These are phyloP conservation scores for Beauveria australis DNA, from an alignment of 2,329 filamentous ascomycete genomes.

Conservation along the genomic window DNA sequence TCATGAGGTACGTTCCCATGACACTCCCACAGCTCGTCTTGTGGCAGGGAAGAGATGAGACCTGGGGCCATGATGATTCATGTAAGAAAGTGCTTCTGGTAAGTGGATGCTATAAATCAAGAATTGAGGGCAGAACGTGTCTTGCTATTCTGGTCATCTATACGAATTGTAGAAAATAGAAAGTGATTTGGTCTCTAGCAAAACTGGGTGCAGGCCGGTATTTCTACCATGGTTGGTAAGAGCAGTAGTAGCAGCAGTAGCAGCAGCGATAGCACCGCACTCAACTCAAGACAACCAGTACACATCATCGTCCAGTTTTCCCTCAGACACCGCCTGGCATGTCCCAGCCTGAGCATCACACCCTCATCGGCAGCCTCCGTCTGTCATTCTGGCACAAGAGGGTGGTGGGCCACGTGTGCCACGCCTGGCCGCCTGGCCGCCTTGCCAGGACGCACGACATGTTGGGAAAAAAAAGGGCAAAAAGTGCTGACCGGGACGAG, in stretches of 20 bases:
- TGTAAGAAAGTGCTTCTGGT: neutral
- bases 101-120: neutral
- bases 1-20: neutral
- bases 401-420: conserved; percentile 6
- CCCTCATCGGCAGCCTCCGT: neutral
- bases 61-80: conserved; percentile 1
- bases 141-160: neutral
- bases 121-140: neutral
- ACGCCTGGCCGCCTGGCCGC: neutral
- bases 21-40: neutral
- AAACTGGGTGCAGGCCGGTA: neutral
- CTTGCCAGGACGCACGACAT: conserved; percentile 4
- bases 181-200: neutral
- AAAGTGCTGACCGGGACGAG: neutral
- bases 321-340: neutral
- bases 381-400: neutral
- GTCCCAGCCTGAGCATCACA: neutral
- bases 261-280: neutral
- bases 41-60: neutral
- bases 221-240: neutral
- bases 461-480: neutral
- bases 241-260: neutral
- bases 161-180: neutral
- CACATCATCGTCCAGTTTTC: neutral
- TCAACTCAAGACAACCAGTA: neutral